Evolutionary conservation across 768 basidiomycete species (phyloP).

Genomic region (Tricholomella constricta): DNA sequence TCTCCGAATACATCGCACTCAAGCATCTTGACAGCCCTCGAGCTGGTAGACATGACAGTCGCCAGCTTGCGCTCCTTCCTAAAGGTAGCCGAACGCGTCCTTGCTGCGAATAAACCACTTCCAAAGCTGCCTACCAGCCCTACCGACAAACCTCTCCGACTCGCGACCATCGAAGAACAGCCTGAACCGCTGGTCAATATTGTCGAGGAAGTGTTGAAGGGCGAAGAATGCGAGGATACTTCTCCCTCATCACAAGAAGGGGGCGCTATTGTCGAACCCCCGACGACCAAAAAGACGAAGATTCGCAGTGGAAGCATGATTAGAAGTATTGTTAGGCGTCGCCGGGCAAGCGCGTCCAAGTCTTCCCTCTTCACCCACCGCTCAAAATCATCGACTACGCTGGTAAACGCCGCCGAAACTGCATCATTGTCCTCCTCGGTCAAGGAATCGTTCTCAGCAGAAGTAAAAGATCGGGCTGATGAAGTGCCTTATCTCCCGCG

Average conservation of each 20-base stretch:
- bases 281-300: conserved; percentile 6
- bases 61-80: conserved; percentile 33
- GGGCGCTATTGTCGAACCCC: not conserved
- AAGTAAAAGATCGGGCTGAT: conserved; percentile 1
- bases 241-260: not conserved
- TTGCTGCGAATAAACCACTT: conserved; percentile 23
- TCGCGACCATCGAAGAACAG: not conserved
- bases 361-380: conserved; percentile 8
- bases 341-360: conserved; percentile 7
- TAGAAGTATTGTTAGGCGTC: conserved; percentile 15
- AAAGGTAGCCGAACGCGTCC: conserved; percentile 27
- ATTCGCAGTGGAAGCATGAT: conserved; percentile 15
- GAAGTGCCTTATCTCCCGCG: conserved; percentile 23
- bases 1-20: not conserved
- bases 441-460: conserved; percentile 6
- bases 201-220: conserved; percentile 15
- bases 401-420: conserved; percentile 7
- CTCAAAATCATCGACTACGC: conserved; percentile 9
- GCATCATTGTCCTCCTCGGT: not conserved
- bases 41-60: conserved; percentile 32
- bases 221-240: not conserved
- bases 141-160: not conserved
- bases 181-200: conserved; percentile 10
- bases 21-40: conserved; percentile 6
- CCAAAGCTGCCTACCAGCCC: conserved; percentile 19